Percentiles rank a stretch among this genome's conserved stretches.
phyloP scores from a whole-genome alignment of 768 basidiomycete species.

The Mycena haematopus region DNA sequence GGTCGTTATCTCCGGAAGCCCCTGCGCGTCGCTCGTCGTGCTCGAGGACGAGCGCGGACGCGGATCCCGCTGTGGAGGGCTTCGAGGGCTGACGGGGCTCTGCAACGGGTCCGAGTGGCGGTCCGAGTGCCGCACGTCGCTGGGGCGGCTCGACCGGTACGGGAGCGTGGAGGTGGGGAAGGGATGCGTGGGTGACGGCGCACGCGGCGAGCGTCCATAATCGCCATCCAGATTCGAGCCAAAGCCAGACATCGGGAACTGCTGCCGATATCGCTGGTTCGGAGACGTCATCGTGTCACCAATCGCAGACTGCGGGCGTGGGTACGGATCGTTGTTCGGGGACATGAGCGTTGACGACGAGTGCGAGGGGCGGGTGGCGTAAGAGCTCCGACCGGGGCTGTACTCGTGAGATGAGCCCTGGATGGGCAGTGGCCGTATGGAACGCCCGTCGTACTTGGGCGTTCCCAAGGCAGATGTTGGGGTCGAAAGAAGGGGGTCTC shows the following conservation, averaged over 20 bases:
- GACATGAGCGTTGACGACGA: conserved; percentile 41
- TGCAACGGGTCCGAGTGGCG: conserved; percentile 59
- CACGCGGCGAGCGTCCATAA: conserved; percentile 47
- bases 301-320: conserved; percentile 69
- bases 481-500: conserved; percentile 33
- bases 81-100: conserved; percentile 64
- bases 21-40: conserved; percentile 36
- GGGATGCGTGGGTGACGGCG: conserved; percentile 38
- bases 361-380: conserved; percentile 30
- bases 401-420: conserved; percentile 47
- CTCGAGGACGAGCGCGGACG: conserved; percentile 32
- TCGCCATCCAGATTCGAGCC: conserved; percentile 43
- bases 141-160: conserved; percentile 36
- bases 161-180: conserved; percentile 26
- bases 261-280: conserved; percentile 39
- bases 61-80: conserved; percentile 47
- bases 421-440: conserved; percentile 45
- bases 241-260: conserved; percentile 47
- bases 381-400: conserved; percentile 34
- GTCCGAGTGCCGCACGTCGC: conserved; percentile 51
- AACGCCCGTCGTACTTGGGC: conserved; percentile 49
- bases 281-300: conserved; percentile 54
- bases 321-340: conserved; percentile 61
- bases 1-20: conserved; percentile 20
- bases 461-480: conserved; percentile 36